These are phyloP conservation scores for Dothistroma septosporum DNA, from an alignment of 2,329 filamentous ascomycete genomes.

Conservation along the genomic window DNA sequence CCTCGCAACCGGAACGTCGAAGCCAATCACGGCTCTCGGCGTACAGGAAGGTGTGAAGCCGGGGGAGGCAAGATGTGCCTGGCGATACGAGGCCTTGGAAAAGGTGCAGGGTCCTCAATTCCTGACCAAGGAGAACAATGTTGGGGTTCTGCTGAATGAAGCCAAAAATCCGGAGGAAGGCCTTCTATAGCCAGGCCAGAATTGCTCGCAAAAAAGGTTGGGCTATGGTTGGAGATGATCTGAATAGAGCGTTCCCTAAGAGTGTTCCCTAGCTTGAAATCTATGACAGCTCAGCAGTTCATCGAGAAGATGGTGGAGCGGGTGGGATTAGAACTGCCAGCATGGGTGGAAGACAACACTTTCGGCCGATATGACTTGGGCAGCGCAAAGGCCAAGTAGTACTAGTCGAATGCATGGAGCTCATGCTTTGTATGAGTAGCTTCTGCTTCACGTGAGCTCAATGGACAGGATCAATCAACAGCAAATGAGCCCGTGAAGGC, in stretches of 20 bases:
- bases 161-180: constrained; percentile 18
- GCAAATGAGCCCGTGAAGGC: constrained; percentile 8
- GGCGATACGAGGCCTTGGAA: constrained; percentile 35
- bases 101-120: constrained; percentile 28
- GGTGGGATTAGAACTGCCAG: constrained; percentile 24
- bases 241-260: constrained; percentile 28
- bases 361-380: constrained; percentile 14
- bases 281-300: constrained; percentile 25
- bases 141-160: constrained; percentile 22
- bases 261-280: constrained; percentile 27
- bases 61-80: constrained; percentile 31
- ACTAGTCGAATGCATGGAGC: background rate
- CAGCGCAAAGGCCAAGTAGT: background rate
- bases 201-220: constrained; percentile 24
- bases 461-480: constrained; percentile 2
- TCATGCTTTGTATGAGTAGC: background rate
- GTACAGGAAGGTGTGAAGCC: constrained; percentile 18
- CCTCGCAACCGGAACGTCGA: constrained; percentile 30
- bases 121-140: constrained; percentile 24
- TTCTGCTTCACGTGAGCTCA: background rate
- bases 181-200: constrained; percentile 32
- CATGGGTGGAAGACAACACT: constrained; percentile 22
- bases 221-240: constrained; percentile 25
- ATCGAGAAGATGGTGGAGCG: constrained; percentile 32
- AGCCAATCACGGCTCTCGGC: constrained; percentile 22